These are phyloP conservation scores for Solanum sitiens DNA, from an alignment of 257 asterid species.

Conservation along the genomic window DNA sequence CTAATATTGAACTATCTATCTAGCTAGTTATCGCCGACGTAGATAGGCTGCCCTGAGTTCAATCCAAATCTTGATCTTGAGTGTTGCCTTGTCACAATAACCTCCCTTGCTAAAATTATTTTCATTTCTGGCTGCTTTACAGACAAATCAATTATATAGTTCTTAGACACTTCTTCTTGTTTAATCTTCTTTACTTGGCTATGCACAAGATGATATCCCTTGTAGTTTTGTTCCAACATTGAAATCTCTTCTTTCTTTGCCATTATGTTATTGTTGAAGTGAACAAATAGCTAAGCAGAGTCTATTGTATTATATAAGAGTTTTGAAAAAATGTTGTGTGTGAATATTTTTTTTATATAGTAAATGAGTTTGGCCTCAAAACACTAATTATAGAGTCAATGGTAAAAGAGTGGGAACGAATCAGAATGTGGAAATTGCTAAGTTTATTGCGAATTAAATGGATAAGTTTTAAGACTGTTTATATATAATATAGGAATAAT, in stretches of 20 bases:
- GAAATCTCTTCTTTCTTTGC: background rate
- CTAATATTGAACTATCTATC: background rate
- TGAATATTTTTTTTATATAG: background rate
- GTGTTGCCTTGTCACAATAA: background rate
- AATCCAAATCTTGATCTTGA: slow-evolving; percentile 4
- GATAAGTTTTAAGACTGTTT: background rate
- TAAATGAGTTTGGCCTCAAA: background rate
- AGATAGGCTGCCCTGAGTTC: background rate
- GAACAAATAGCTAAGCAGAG: background rate
- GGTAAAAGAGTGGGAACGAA: background rate
- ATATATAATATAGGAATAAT: background rate
- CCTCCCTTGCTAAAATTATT: background rate
- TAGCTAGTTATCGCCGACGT: background rate
- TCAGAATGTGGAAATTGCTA: background rate
- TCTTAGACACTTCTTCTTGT: background rate
- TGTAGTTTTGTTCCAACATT: background rate
- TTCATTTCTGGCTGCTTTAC: background rate
- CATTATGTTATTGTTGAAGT: background rate
- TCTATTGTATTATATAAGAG: background rate
- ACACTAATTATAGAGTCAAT: background rate
- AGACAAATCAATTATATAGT: background rate
- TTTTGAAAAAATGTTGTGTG: background rate
- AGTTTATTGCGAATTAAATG: background rate
- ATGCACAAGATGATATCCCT: background rate
- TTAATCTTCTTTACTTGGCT: slow-evolving; percentile 10